phyloP scores from a whole-genome alignment of 2,329 filamentous ascomycete species.

The Reticulascus tulasneorum region DNA sequence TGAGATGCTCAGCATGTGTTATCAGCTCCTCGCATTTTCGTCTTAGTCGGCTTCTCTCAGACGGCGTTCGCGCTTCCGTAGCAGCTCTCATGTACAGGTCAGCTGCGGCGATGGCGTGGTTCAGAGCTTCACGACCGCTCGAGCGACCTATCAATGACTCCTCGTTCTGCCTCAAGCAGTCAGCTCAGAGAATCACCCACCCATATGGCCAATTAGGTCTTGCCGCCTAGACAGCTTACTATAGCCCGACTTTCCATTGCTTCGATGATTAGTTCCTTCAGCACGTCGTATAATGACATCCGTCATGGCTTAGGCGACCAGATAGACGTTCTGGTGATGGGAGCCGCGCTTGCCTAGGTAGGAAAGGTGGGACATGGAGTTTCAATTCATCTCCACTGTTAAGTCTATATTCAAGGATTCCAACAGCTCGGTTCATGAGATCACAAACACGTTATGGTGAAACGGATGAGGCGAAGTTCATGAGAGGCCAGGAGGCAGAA shows the following conservation, averaged over 20 bases:
- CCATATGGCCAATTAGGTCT: too few relatives aligned
- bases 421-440: too few relatives aligned
- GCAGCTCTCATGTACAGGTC: slow-evolving; percentile 80
- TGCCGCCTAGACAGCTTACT: too few relatives aligned
- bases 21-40: slow-evolving; percentile 68
- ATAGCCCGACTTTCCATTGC: not conserved
- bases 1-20: slow-evolving; percentile 71
- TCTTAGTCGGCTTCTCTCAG: slow-evolving; percentile 64
- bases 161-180: slow-evolving; percentile 32
- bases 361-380: too few relatives aligned
- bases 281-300: not conserved
- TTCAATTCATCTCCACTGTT: too few relatives aligned
- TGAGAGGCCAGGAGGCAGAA: too few relatives aligned
- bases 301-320: too few relatives aligned
- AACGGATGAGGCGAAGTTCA: too few relatives aligned
- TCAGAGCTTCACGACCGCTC: slow-evolving; percentile 56
- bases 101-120: slow-evolving; percentile 70
- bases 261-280: slow-evolving; percentile 1
- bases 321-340: too few relatives aligned
- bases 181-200: not conserved
- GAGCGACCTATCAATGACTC: slow-evolving; percentile 32
- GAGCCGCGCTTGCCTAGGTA: too few relatives aligned
- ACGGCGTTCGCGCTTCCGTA: slow-evolving; percentile 52
- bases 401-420: too few relatives aligned
- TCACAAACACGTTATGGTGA: too few relatives aligned